Evolutionary conservation across 2,329 filamentous ascomycete species (phyloP), one percentile per base, ranked within the genome.

Genomic region (Ilyonectria destructans): DNA sequence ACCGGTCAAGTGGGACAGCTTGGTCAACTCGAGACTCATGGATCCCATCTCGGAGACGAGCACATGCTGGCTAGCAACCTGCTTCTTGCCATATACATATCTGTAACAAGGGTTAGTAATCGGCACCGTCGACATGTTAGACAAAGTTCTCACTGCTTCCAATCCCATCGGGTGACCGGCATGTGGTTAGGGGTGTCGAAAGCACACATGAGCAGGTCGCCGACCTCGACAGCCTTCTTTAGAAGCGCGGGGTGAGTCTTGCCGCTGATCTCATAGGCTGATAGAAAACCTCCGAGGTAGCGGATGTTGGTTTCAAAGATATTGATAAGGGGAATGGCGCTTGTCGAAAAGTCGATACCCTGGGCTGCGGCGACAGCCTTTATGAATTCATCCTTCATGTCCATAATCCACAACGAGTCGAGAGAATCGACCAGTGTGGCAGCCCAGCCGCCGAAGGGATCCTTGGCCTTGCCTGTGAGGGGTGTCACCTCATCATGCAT

Each of bases 331-430:
- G 69, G 56, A 46, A 72, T 71, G 7, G 73, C 77, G 2, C 87
- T 88, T 7, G 80, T 85, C 4, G 86, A 85, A 75, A 91, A 92
- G 75, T 91, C 88, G 66, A 93, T 88, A 68, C 74, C 73, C 58
- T 85, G 80, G 15, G 89, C 86, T 4, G 87, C 88, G 59, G 84
- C 80, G 6, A 90, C 88, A 8, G 90, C 90, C 68, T 87, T 83
- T 33, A 87, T 85, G 72, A 93, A 93, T 65, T 93, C 90, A 1
- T 87, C 82, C 73, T 86, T 85, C 78, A 92, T 75, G 6, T 85
- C 90, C 87, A 93, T 89, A 66, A 93, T 91, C 90, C 90, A 93
- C 13, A 93, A 80, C 19, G 89, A 90, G 75, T 93, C 91, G 60
- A 92, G 83, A 9, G 87, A 82, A 76, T 91, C 90, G 37, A 91